Percentiles rank a stretch among this genome's conserved stretches.
These are phyloP conservation scores for Cardamine chenopodiifolia DNA, from an alignment of 345 rosid genomes.

Conservation along the genomic window DNA sequence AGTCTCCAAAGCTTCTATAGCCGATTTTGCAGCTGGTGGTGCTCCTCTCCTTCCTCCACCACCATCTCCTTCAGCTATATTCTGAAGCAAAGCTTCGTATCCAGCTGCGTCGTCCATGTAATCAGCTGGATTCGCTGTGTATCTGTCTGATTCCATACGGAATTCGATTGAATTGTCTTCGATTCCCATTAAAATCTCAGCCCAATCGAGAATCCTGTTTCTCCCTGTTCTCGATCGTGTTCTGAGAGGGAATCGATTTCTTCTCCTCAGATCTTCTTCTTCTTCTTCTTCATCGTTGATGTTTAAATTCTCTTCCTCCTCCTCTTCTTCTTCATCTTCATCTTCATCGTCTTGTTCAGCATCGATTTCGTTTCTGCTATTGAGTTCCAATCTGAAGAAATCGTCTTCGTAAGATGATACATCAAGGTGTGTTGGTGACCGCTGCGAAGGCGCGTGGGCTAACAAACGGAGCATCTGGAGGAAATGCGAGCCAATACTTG, in stretches of 20 bases:
- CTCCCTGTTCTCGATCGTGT: constrained; percentile 61
- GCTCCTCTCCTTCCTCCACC: constrained; percentile 65
- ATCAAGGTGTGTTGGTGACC: constrained; percentile 42
- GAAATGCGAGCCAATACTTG: constrained; percentile 62
- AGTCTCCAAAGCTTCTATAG: constrained; percentile 48
- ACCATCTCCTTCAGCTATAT: constrained; percentile 65
- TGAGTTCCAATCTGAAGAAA: constrained; percentile 63
- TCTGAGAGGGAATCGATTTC: constrained; percentile 49
- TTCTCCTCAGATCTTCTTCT: constrained; percentile 51
- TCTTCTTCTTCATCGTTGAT: constrained; percentile 32
- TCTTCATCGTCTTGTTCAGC: constrained; percentile 56
- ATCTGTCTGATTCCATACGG: constrained; percentile 58
- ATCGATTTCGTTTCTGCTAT: constrained; percentile 58
- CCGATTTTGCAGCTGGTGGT: constrained; percentile 63
- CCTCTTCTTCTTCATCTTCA: constrained; percentile 57
- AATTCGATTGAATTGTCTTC: constrained; percentile 71
- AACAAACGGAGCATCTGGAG: constrained; percentile 64
- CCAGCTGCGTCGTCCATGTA: constrained; percentile 60
- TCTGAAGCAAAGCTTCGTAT: constrained; percentile 66
- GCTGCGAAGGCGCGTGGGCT: constrained; percentile 54
- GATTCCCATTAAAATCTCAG: constrained; percentile 68
- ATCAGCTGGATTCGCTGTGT: constrained; percentile 61
- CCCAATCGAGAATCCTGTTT: constrained; percentile 72
- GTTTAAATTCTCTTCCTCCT: constrained; percentile 38
- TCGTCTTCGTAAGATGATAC: constrained; percentile 57